Conservation (phyloP, 768 basidiomycete genomes). For the Termitomyces sp. region DNA sequence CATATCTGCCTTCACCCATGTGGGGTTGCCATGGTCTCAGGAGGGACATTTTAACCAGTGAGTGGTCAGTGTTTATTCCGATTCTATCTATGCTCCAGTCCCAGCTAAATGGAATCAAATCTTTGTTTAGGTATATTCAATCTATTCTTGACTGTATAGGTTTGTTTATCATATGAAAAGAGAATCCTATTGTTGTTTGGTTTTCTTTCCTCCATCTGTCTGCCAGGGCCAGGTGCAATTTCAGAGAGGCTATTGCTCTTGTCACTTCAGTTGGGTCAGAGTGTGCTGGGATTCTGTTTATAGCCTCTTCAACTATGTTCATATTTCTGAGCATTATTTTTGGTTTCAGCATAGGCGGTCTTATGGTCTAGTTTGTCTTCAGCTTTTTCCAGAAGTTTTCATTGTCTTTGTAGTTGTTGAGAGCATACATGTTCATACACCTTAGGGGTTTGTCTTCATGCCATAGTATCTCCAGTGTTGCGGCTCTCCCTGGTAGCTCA, state of each 20-base stretch:
- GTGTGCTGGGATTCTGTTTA: conserved; percentile 26
- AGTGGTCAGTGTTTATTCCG: not conserved
- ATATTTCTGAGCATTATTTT: conserved; percentile 34
- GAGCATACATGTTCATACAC: not conserved
- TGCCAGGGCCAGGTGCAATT: not conserved
- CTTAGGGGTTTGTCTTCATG: not conserved
- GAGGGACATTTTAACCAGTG: accelerated
- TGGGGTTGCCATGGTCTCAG: accelerated
- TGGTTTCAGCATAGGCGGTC: conserved; percentile 5
- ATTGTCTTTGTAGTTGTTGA: not conserved
- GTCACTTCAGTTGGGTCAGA: too few species aligned
- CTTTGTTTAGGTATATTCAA: conserved; percentile 4
- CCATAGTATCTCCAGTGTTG: conserved; percentile 9
- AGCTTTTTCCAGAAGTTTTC: not conserved
- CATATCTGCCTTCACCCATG: not conserved
- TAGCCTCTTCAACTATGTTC: conserved; percentile 31
- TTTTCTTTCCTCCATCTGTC: conserved; percentile 4
- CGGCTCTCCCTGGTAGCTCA: conserved; percentile 19
- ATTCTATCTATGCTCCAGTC: conserved; percentile 1
- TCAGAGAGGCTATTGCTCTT: too few species aligned
- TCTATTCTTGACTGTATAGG: conserved; percentile 1
- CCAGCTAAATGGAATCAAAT: not conserved
- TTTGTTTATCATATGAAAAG: not conserved
- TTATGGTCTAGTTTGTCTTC: accelerated
- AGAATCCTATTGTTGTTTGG: not conserved